These are phyloP conservation scores for Sistotremastrum niveocremeum DNA, from an alignment of 768 basidiomycete genomes.

Conservation along the genomic window DNA sequence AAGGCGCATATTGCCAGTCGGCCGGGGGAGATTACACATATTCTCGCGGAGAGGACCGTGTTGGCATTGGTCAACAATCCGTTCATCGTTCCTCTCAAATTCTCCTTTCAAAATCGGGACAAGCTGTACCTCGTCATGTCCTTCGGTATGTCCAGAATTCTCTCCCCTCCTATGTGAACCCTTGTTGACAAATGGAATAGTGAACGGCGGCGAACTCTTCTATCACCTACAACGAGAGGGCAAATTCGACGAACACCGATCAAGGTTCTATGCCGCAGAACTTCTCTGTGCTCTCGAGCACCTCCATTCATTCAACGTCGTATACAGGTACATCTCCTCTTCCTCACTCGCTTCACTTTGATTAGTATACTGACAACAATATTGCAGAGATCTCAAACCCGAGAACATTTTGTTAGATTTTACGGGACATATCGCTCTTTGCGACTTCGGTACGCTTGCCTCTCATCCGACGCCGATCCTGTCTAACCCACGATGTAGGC, in stretches of 20 bases:
- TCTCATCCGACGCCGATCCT: neutral
- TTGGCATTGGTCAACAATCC: slow-evolving; percentile 95
- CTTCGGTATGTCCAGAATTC: slow-evolving; percentile 44
- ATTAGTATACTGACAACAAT: slow-evolving; percentile 2
- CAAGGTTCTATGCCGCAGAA: slow-evolving; percentile 97
- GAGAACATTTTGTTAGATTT: slow-evolving; percentile 98
- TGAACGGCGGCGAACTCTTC: slow-evolving; percentile 96
- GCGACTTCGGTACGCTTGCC: slow-evolving; percentile 66
- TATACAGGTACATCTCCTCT: slow-evolving; percentile 61
- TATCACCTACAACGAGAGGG: slow-evolving; percentile 96
- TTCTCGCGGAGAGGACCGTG: slow-evolving; percentile 92
- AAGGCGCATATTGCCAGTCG: slow-evolving; percentile 96
- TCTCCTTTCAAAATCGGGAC: slow-evolving; percentile 96
- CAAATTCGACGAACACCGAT: slow-evolving; percentile 86
- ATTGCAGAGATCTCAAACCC: slow-evolving; percentile 77
- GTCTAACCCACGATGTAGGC: slow-evolving; percentile 23
- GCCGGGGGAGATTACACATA: slow-evolving; percentile 95
- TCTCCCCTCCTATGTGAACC: neutral
- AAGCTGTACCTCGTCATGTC: slow-evolving; percentile 97
- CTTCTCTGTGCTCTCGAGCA: slow-evolving; percentile 90
- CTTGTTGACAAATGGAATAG: slow-evolving; percentile 22
- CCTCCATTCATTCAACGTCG: slow-evolving; percentile 93
- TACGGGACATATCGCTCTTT: slow-evolving; percentile 94
- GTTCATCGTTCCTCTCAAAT: slow-evolving; percentile 98
- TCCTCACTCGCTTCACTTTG: neutral